Percentiles rank a stretch among this genome's conserved stretches.
Evolutionary conservation across 768 basidiomycete species (phyloP).

Genomic region (Agrocybe pediades): DNA sequence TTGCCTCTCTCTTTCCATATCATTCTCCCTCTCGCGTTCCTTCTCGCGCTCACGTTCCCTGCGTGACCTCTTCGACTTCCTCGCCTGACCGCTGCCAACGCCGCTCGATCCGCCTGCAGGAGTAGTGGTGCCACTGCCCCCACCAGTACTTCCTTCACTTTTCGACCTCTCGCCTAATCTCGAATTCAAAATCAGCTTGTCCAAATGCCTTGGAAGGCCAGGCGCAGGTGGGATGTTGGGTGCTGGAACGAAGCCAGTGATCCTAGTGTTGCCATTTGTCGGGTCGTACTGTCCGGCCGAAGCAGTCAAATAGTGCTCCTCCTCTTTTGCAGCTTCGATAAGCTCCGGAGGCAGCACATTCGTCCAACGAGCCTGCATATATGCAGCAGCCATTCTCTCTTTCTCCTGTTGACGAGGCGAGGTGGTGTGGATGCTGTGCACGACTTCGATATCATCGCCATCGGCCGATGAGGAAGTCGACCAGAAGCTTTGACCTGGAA

Average conservation of each 20-base stretch:
- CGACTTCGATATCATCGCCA: slow-evolving; percentile 27
- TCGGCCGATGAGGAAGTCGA: slow-evolving; percentile 36
- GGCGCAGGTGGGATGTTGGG: slow-evolving; percentile 90
- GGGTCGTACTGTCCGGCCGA: slow-evolving; percentile 37
- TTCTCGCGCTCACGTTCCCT: slow-evolving; percentile 25
- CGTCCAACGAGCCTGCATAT: slow-evolving; percentile 62
- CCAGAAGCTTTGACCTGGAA: slow-evolving; percentile 44
- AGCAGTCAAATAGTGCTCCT: slow-evolving; percentile 72
- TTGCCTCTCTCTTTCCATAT: slow-evolving; percentile 25
- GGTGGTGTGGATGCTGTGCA: slow-evolving; percentile 4
- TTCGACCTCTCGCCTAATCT: slow-evolving; percentile 27
- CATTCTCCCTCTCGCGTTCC: slow-evolving; percentile 20
- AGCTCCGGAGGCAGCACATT: slow-evolving; percentile 76
- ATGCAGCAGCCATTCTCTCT: slow-evolving; percentile 5
- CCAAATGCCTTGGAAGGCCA: slow-evolving; percentile 84
- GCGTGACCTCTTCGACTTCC: slow-evolving; percentile 20
- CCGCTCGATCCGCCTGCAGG: slow-evolving; percentile 16
- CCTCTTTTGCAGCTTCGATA: slow-evolving; percentile 76
- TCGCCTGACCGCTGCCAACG: slow-evolving; percentile 26
- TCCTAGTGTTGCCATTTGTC: slow-evolving; percentile 18
- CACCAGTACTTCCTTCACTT: slow-evolving; percentile 22
- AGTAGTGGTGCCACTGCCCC: slow-evolving; percentile 15
- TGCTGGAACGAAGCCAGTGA: slow-evolving; percentile 51
- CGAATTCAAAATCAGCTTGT: slow-evolving; percentile 89
- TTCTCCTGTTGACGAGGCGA: not conserved